Evolutionary conservation across 805 yeast genomes (phyloP).

Genomic region (Lipomyces starkeyi): DNA sequence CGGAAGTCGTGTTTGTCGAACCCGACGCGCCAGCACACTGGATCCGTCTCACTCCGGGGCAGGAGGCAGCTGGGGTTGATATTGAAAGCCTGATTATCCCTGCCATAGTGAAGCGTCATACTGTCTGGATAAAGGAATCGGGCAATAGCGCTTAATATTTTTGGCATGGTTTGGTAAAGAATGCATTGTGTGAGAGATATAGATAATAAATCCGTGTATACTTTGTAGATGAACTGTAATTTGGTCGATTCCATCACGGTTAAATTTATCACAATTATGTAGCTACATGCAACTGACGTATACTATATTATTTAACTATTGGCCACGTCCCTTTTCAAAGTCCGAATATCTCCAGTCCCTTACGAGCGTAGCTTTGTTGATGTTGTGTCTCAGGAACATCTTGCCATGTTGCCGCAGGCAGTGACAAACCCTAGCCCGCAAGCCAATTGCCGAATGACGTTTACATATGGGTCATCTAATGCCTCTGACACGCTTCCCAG

Average conservation of each 20-base stretch:
- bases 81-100: constrained; percentile 86
- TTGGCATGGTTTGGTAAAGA: background rate
- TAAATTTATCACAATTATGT: too few species aligned
- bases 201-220: background rate
- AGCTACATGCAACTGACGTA: too few species aligned
- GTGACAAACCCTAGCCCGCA: background rate
- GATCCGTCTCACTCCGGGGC: constrained; percentile 50
- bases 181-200: background rate
- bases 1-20: constrained; percentile 84
- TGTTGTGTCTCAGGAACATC: too few species aligned
- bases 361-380: background rate
- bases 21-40: constrained; percentile 48
- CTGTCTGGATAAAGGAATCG: constrained; percentile 57
- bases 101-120: constrained; percentile 68
- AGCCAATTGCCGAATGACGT: background rate
- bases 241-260: too few species aligned
- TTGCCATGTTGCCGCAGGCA: too few species aligned
- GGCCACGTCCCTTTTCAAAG: background rate
- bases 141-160: background rate
- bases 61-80: constrained; percentile 55
- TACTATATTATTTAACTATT: too few species aligned
- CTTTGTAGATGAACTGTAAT: background rate
- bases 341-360: background rate
- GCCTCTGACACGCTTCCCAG: background rate
- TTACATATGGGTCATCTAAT: background rate